These are phyloP conservation scores for Hansenula anomala DNA, from an alignment of 1,139 yeast species.

Conservation along the genomic window DNA sequence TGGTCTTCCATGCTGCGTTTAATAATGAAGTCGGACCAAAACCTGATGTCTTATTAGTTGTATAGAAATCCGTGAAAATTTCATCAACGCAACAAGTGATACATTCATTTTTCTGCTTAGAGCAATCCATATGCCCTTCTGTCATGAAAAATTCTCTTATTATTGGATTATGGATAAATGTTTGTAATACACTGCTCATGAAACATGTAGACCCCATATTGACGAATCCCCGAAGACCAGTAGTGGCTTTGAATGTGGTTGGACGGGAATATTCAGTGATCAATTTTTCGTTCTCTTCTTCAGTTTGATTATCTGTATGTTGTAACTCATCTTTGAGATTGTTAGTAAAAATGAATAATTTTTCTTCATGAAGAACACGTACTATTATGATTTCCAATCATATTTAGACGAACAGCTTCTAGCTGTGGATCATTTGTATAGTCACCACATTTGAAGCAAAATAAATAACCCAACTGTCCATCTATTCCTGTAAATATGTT, in stretches of 20 bases:
- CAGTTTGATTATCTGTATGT: constrained; percentile 7
- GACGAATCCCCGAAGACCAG: constrained; percentile 82
- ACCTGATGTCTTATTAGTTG: constrained; percentile 42
- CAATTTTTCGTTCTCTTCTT: constrained; percentile 13
- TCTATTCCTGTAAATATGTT: constrained; percentile 33
- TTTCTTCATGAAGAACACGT: background rate
- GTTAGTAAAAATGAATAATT: constrained; percentile 6
- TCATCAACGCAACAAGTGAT: constrained; percentile 81
- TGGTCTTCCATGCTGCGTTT: constrained; percentile 79
- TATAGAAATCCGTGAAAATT: constrained; percentile 53
- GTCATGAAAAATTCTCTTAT: constrained; percentile 71
- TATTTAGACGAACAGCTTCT: constrained; percentile 40
- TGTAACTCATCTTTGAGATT: constrained; percentile 1
- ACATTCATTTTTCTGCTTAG: constrained; percentile 39
- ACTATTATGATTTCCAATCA: background rate
- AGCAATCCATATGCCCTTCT: constrained; percentile 51
- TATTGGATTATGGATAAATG: constrained; percentile 83
- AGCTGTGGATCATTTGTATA: constrained; percentile 59
- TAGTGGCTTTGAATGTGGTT: constrained; percentile 60
- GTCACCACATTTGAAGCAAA: constrained; percentile 75
- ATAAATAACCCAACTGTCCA: constrained; percentile 51
- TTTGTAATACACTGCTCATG: constrained; percentile 86
- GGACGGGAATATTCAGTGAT: constrained; percentile 30
- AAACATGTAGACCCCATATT: constrained; percentile 97
- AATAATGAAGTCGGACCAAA: constrained; percentile 72